These are phyloP conservation scores for Pseudophaeomoniella oleicola DNA, from an alignment of 2,329 filamentous ascomycete genomes.

Conservation along the genomic window DNA sequence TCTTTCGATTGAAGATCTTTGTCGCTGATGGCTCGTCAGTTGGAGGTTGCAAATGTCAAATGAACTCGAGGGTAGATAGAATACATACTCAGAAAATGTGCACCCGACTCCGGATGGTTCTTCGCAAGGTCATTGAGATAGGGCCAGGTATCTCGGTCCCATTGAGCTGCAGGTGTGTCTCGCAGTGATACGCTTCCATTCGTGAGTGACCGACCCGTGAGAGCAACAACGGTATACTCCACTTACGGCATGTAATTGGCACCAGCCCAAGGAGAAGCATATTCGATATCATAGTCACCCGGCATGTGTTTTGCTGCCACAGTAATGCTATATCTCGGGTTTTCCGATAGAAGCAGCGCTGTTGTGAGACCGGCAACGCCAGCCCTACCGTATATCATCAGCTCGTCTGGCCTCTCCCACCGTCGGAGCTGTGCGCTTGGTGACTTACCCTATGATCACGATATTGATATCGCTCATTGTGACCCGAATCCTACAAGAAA, in stretches of 20 bases:
- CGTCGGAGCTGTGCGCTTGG: no score
- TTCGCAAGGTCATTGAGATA: slow-evolving; percentile 41
- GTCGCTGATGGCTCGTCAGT: slow-evolving; percentile 21
- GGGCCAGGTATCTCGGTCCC: slow-evolving; percentile 47
- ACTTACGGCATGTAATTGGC: slow-evolving; percentile 57
- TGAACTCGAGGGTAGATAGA: background rate
- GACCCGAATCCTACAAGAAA: no score
- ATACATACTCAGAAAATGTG: slow-evolving; percentile 52
- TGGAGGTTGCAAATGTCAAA: background rate
- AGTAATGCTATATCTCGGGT: slow-evolving; percentile 40
- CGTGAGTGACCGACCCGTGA: slow-evolving; percentile 6
- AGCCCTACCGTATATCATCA: no score
- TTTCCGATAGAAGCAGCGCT: slow-evolving; percentile 39
- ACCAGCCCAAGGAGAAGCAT: slow-evolving; percentile 70
- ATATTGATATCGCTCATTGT: background rate
- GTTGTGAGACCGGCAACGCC: slow-evolving; percentile 47
- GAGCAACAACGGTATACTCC: slow-evolving; percentile 1
- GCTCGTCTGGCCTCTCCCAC: no score
- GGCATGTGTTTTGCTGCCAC: slow-evolving; percentile 72
- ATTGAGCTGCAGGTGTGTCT: slow-evolving; percentile 21
- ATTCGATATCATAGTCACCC: slow-evolving; percentile 72
- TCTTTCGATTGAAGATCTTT: slow-evolving; percentile 44
- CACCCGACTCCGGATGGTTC: slow-evolving; percentile 55
- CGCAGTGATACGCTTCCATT: slow-evolving; percentile 15
- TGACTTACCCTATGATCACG: background rate